A percentile compares a stretch with the other conserved stretches of the same genome.
phyloP scores from a whole-genome alignment of 345 rosid genomes.

The Eucalyptus paniculata region DNA sequence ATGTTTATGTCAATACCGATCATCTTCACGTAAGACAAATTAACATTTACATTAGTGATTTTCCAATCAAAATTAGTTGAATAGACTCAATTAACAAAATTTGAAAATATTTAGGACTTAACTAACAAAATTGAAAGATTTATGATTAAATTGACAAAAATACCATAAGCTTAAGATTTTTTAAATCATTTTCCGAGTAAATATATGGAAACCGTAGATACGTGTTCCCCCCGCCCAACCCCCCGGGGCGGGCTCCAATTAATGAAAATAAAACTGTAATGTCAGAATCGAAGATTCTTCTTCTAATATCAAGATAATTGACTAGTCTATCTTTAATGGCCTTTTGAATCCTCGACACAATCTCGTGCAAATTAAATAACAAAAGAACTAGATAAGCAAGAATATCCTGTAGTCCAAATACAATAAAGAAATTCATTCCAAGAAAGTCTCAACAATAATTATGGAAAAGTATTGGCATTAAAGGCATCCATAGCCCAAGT shows the following conservation, averaged over 20 bases:
- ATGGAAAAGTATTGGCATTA: neutral
- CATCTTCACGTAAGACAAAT: rapidly evolving
- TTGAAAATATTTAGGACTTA: no score
- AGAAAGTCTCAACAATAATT: neutral
- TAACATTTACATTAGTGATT: no score
- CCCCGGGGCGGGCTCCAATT: no score
- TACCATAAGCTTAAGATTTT: no score
- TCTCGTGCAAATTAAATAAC: neutral
- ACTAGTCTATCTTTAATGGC: neutral
- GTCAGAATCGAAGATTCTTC: neutral
- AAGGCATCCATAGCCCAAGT: neutral
- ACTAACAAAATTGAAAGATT: rapidly evolving
- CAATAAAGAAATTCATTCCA: neutral
- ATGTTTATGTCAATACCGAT: rapidly evolving
- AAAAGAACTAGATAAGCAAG: neutral
- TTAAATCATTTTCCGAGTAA: no score
- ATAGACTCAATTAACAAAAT: no score
- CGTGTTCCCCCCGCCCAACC: rapidly evolving
- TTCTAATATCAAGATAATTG: no score
- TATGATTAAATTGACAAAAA: no score
- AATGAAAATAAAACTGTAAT: no score
- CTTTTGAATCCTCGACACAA: neutral
- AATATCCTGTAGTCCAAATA: neutral
- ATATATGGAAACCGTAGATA: no score
- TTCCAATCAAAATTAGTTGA: rapidly evolving